Conservation (phyloP, 1,139 yeast genomes). For the Casaregolazyma suthepensis region DNA sequence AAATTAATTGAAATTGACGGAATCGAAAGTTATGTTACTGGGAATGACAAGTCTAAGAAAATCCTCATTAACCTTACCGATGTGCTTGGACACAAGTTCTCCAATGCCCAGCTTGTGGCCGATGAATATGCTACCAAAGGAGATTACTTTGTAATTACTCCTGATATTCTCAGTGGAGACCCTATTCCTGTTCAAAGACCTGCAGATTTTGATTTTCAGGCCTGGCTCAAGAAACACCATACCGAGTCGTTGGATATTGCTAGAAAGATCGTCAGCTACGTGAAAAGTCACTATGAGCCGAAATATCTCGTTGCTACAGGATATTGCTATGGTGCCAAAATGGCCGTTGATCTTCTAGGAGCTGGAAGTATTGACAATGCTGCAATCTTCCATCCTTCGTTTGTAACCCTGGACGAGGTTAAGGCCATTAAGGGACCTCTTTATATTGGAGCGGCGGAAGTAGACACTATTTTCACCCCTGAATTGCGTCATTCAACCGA, state of each 20-base stretch:
- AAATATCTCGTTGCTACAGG: constrained; percentile 59
- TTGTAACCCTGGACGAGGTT: constrained; percentile 58
- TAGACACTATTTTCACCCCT: constrained; percentile 52
- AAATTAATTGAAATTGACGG: constrained; percentile 16
- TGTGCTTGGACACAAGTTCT: constrained; percentile 53
- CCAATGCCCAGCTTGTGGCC: constrained; percentile 58
- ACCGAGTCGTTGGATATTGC: constrained; percentile 39
- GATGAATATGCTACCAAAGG: constrained; percentile 55
- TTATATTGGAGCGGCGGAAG: constrained; percentile 65
- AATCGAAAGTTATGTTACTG: constrained; percentile 17
- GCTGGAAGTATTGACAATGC: constrained; percentile 47
- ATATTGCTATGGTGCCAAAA: constrained; percentile 81
- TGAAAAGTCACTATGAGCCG: constrained; percentile 44
- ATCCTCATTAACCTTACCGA: constrained; percentile 63
- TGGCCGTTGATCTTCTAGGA: constrained; percentile 48
- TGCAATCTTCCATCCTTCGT: constrained; percentile 82
- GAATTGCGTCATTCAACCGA: constrained; percentile 61
- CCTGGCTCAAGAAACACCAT: constrained; percentile 53
- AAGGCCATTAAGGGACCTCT: constrained; percentile 54
- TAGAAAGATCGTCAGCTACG: constrained; percentile 39
- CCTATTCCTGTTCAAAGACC: constrained; percentile 30
- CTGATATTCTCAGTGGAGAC: constrained; percentile 65
- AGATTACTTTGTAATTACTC: constrained; percentile 61
- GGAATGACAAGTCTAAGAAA: constrained; percentile 23
- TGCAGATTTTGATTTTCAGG: constrained; percentile 31